Conservation (phyloP, 2,329 filamentous ascomycete genomes). For the Monosporascus sp. region DNA sequence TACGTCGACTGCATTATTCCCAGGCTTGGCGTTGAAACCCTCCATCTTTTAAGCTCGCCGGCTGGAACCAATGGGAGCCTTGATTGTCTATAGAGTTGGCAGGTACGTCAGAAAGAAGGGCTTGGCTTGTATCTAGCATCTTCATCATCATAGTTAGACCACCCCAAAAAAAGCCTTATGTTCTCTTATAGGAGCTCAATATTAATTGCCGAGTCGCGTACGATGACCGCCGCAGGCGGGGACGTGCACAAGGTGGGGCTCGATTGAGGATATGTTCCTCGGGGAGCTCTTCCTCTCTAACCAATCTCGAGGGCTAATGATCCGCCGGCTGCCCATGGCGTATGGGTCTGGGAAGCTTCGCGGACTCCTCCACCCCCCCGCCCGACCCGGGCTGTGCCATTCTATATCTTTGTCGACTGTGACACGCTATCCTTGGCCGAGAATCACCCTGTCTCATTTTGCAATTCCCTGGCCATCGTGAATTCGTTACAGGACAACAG, state of each 20-base stretch:
- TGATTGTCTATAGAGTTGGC: too few relatives aligned
- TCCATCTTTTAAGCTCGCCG: too few relatives aligned
- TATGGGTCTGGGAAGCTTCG: not conserved
- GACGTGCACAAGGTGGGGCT: not conserved
- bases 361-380: conserved; percentile 24
- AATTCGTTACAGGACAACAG: too few relatives aligned
- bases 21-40: too few relatives aligned
- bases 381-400: conserved; percentile 13
- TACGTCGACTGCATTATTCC: not conserved
- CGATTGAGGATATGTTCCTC: not conserved
- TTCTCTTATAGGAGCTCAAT: not conserved
- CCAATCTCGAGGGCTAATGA: conserved; percentile 12
- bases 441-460: not conserved
- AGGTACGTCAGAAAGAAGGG: too few relatives aligned
- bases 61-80: too few relatives aligned
- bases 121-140: too few relatives aligned
- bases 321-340: conserved; percentile 5
- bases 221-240: not conserved
- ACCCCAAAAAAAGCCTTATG: not conserved
- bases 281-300: not conserved
- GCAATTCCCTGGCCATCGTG: not conserved
- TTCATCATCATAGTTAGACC: too few relatives aligned
- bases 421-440: not conserved
- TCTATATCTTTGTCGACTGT: conserved; percentile 4
- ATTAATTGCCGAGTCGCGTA: not conserved